Conservation (phyloP, 2,329 filamentous ascomycete species). For the Colletotrichum sp. region DNA sequence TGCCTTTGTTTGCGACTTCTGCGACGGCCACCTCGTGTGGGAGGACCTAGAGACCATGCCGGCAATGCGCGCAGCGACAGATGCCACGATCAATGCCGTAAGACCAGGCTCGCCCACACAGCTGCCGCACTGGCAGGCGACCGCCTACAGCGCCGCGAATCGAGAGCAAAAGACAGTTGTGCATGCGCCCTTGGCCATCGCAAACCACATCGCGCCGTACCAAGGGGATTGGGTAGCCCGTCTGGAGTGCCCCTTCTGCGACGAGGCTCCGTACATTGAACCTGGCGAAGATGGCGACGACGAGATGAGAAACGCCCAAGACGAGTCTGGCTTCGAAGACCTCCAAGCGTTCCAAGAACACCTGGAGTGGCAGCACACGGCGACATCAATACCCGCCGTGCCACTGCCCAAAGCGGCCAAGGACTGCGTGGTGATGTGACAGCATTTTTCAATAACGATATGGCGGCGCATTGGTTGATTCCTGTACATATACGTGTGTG, state of each 20-base stretch:
- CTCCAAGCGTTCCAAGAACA: slow-evolving; percentile 57
- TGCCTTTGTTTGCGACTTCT: slow-evolving; percentile 66
- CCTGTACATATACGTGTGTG: neutral
- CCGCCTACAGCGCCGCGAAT: slow-evolving; percentile 41
- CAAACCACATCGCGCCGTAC: slow-evolving; percentile 59
- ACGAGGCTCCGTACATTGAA: slow-evolving; percentile 49
- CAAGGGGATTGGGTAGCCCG: slow-evolving; percentile 57
- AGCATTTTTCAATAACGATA: neutral
- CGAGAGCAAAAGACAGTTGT: slow-evolving; percentile 53
- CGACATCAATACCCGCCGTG: slow-evolving; percentile 37
- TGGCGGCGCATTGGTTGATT: slow-evolving; percentile 6
- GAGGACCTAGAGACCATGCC: slow-evolving; percentile 60
- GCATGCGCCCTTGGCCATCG: slow-evolving; percentile 62
- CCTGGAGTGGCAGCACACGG: slow-evolving; percentile 61
- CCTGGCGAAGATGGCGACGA: slow-evolving; percentile 55
- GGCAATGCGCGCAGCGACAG: slow-evolving; percentile 36
- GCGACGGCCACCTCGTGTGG: slow-evolving; percentile 66
- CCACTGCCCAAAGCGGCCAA: slow-evolving; percentile 34
- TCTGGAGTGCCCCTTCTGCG: slow-evolving; percentile 61
- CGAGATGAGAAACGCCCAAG: slow-evolving; percentile 51
- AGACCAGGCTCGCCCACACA: slow-evolving; percentile 21
- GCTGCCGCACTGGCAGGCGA: slow-evolving; percentile 56
- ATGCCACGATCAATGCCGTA: neutral
- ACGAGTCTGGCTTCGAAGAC: slow-evolving; percentile 53
- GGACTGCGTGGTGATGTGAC: slow-evolving; percentile 54